Conservation (phyloP, 2,329 filamentous ascomycete species). For the Pseudovirgaria hyperparasitica region DNA sequence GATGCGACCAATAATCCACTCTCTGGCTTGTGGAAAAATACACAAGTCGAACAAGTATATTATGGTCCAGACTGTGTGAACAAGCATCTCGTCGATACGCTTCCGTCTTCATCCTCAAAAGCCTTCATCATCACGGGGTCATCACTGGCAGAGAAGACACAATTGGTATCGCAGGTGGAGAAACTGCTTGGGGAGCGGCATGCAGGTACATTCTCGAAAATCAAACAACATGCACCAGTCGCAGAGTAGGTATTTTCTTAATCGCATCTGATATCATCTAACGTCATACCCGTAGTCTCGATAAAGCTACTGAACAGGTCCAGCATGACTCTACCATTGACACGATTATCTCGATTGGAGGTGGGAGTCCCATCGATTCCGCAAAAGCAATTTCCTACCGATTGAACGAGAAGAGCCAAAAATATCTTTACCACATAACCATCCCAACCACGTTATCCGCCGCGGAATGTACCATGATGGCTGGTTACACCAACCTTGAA, state of each 20-base stretch:
- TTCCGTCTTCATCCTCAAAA: conserved; percentile 34
- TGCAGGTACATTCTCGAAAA: conserved; percentile 42
- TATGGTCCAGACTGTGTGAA: conserved; percentile 37
- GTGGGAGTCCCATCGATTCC: conserved; percentile 41
- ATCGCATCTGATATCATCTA: too few species aligned
- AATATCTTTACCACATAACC: conserved; percentile 24
- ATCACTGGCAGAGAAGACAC: conserved; percentile 41
- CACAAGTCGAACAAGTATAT: conserved; percentile 35
- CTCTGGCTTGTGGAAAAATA: conserved; percentile 38
- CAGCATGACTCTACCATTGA: conserved; percentile 34
- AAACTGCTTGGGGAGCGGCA: conserved; percentile 32
- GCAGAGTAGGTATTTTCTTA: too few species aligned
- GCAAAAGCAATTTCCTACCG: conserved; percentile 26
- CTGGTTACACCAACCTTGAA: conserved; percentile 37
- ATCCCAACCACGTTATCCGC: conserved; percentile 32
- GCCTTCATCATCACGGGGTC: conserved; percentile 45
- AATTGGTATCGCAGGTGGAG: conserved; percentile 39
- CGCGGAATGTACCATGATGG: conserved; percentile 41
- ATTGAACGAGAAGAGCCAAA: conserved; percentile 19
- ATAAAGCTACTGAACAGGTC: conserved; percentile 37
- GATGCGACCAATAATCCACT: conserved; percentile 32
- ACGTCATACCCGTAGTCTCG: too few species aligned
- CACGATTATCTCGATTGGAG: conserved; percentile 42
- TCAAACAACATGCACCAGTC: conserved; percentile 44
- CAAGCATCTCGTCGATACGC: conserved; percentile 32